A percentile compares a stretch with the other conserved stretches of the same genome.
Evolutionary conservation across 352 stramenopile species (phyloP).

Genomic region (Phytophthora pistaciae): DNA sequence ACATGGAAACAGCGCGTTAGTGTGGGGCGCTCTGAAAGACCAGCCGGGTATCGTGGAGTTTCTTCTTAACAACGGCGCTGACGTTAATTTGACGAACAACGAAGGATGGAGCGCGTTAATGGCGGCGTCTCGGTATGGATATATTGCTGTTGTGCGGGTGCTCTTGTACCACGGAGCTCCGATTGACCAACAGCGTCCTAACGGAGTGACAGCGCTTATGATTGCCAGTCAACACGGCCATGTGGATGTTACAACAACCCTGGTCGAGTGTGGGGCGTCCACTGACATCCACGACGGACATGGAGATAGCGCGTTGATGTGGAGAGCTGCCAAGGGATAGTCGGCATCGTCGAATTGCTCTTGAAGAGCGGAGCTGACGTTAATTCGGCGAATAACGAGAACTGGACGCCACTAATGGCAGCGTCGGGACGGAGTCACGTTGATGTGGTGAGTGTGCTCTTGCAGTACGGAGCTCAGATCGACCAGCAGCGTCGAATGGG

Average conservation of each 20-base stretch:
- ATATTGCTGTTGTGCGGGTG: neutral
- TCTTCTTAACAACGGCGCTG: neutral
- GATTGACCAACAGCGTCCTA: neutral
- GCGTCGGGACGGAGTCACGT: too few species aligned
- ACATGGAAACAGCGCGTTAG: neutral
- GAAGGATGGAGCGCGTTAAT: neutral
- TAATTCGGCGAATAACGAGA: too few species aligned
- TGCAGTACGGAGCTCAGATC: too few species aligned
- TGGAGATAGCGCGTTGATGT: neutral
- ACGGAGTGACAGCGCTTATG: neutral
- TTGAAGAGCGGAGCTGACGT: neutral
- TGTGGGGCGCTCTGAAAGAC: neutral
- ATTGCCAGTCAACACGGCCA: neutral
- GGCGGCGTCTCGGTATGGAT: neutral
- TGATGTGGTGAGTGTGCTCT: too few species aligned
- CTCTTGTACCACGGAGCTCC: neutral
- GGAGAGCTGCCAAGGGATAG: neutral
- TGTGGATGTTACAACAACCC: neutral
- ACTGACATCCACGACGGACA: neutral
- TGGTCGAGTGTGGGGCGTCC: neutral
- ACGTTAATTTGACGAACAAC: neutral
- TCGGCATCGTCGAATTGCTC: neutral
- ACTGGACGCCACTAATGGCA: too few species aligned
- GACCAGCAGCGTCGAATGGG: too few species aligned
- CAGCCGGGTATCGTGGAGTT: neutral